These are phyloP conservation scores for Stephania yunnanensis DNA, from an alignment of 164 flowering plant species.

Conservation along the genomic window DNA sequence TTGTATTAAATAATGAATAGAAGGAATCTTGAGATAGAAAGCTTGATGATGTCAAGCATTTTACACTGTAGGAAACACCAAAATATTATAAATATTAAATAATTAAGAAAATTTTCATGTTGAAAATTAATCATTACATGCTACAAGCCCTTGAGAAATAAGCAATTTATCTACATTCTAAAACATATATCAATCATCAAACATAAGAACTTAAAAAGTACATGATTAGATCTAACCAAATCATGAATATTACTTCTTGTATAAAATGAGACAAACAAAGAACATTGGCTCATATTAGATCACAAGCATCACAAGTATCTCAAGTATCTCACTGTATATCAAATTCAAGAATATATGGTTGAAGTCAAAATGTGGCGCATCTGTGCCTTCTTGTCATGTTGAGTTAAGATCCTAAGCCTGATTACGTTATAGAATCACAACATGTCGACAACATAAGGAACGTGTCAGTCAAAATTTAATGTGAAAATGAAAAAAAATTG, in stretches of 20 bases:
- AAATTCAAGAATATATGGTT: background rate
- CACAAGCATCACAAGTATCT: too few species aligned
- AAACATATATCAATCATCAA: background rate
- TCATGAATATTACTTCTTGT: too few species aligned
- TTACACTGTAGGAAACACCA: slow-evolving; percentile 27
- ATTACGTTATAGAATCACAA: too few species aligned
- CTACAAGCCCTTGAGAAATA: too few species aligned
- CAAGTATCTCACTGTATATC: too few species aligned
- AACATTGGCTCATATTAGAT: too few species aligned
- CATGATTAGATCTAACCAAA: too few species aligned
- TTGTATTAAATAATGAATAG: slow-evolving; percentile 25
- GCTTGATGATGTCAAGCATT: slow-evolving; percentile 39
- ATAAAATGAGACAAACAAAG: background rate
- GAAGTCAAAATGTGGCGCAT: background rate
- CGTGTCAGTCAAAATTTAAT: too few species aligned
- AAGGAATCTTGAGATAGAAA: slow-evolving; percentile 48
- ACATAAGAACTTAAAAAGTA: background rate
- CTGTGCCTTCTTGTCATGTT: too few species aligned
- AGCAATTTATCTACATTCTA: background rate
- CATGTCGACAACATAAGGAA: too few species aligned
- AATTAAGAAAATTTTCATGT: background rate
- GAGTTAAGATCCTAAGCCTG: too few species aligned
- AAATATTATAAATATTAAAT: background rate
- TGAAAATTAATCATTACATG: background rate
- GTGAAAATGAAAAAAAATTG: too few species aligned